Conservation (phyloP, 257 asterid species). For the Nemophila menziesii region DNA sequence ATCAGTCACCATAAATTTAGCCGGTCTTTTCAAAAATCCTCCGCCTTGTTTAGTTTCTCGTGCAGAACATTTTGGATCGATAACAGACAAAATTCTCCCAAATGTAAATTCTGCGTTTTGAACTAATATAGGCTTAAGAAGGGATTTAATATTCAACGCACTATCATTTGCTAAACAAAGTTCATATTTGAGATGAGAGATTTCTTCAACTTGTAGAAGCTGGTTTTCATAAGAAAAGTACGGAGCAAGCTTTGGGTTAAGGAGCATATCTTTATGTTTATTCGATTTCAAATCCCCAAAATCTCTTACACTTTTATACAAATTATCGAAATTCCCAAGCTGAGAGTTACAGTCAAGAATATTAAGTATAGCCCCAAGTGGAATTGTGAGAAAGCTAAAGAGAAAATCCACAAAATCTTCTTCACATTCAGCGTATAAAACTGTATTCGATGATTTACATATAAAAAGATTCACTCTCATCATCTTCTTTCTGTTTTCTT, state of each 20-base stretch:
- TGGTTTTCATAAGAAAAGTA: slow-evolving; percentile 4
- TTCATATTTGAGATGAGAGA: not conserved
- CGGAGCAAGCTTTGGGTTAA: slow-evolving; percentile 9
- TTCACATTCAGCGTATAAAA: slow-evolving; percentile 9
- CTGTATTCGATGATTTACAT: slow-evolving; percentile 2
- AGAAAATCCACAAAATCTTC: slow-evolving; percentile 7
- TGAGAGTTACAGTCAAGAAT: slow-evolving; percentile 4
- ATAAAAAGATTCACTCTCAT: slow-evolving; percentile 6
- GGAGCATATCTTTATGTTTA: slow-evolving; percentile 6
- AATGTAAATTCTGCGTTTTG: not conserved
- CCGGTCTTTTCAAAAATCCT: slow-evolving; percentile 1
- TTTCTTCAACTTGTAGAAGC: slow-evolving; percentile 6
- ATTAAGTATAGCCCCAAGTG: slow-evolving; percentile 8
- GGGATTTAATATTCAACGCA: not conserved
- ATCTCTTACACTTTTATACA: slow-evolving; percentile 4
- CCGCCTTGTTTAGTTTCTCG: not conserved
- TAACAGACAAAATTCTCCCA: not conserved
- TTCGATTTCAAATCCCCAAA: slow-evolving; percentile 4
- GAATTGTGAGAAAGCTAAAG: slow-evolving; percentile 10
- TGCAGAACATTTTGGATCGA: not conserved
- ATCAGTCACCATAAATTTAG: slow-evolving; percentile 7
- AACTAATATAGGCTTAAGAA: not conserved
- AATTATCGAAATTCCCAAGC: slow-evolving; percentile 1
- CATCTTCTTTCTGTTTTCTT: not conserved
- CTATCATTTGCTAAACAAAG: not conserved